Conservation (phyloP, 768 basidiomycete species). For the Panaeolus papilionaceus region DNA sequence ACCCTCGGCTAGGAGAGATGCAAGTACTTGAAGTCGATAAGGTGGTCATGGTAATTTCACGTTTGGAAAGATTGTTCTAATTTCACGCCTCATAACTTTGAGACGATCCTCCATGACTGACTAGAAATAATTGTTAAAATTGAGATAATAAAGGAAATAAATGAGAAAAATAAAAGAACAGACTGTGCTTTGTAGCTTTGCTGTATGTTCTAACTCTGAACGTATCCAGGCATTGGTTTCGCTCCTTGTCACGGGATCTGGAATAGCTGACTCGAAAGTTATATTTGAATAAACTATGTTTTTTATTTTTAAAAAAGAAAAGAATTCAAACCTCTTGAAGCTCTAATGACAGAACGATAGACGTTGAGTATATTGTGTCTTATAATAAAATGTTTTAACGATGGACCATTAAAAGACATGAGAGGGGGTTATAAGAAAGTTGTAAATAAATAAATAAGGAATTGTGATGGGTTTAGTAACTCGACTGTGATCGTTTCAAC, state of each 20-base stretch:
- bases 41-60: conserved; percentile 21
- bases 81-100: conserved; percentile 60
- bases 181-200: conserved; percentile 63
- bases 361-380: conserved; percentile 63
- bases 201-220: conserved; percentile 70
- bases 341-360: conserved; percentile 73
- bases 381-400: conserved; percentile 80
- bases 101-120: conserved; percentile 66
- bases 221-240: conserved; percentile 81
- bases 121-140: conserved; percentile 38
- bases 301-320: conserved; percentile 15
- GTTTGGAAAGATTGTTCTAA: conserved; percentile 63
- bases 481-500: conserved; percentile 43
- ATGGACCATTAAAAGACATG: conserved; percentile 38
- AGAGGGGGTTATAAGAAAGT: conserved; percentile 19
- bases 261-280: conserved; percentile 53
- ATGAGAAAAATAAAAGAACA: conserved; percentile 23
- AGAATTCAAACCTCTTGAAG: conserved; percentile 60
- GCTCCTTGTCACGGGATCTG: conserved; percentile 60
- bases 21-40: too few relatives aligned
- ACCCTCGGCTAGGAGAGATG: not conserved
- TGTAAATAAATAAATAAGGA: not conserved
- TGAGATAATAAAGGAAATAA: conserved; percentile 4
- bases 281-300: not conserved
- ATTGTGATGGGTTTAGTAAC: not conserved